Evolutionary conservation across 140 eudicot genomes (phyloP), one percentile per base, ranked within the genome.

Genomic region (Cichorium intybus): DNA sequence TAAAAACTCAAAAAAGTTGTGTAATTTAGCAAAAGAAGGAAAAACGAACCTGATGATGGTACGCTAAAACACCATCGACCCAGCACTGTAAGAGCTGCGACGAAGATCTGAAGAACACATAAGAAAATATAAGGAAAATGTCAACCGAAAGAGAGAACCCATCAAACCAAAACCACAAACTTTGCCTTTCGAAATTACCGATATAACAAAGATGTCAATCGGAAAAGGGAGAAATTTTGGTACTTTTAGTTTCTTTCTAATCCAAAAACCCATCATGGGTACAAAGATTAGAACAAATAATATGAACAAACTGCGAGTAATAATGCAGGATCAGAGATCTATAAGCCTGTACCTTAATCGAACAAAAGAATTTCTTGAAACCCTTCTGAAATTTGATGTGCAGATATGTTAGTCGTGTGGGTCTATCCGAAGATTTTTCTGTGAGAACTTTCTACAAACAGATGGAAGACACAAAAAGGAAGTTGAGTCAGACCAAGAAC

Each of bases 81-180:
- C 61, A 66, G 54, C 43, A 50, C 15, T 18, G 15, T 10, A 12
- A 62, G 56, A 80, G 26, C 68, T 51, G 37, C 74, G 18, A 29
- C 62, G 50, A 74, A 76, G 73, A 78, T 82, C 87, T 74, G 77
- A 56, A 78, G 26, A 46, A 68, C 16, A 21, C 69, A 68, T 31
- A 41, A 29, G 31, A 67, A 75, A 67, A 47, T 43, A 4, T 69
- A 24, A 52, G 20, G 23, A 69, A 47, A 62, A 60, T 33, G 59
- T 61, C 63, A 49, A 78, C 56, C 20, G 11, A 41, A 24, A 43
- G 41, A 54, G 28, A 37, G 16, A 16, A 60, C 33, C 52, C 43
- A 58, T 70, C 14, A 35, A 71, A 60, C 6, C 27, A 66, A 60
- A 57, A 17, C 56, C 45, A 47, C 28, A 70, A 70, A n/a, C 24